These are phyloP conservation scores for Monilinia aucupariae DNA, from an alignment of 2,329 filamentous ascomycete genomes.

Conservation along the genomic window DNA sequence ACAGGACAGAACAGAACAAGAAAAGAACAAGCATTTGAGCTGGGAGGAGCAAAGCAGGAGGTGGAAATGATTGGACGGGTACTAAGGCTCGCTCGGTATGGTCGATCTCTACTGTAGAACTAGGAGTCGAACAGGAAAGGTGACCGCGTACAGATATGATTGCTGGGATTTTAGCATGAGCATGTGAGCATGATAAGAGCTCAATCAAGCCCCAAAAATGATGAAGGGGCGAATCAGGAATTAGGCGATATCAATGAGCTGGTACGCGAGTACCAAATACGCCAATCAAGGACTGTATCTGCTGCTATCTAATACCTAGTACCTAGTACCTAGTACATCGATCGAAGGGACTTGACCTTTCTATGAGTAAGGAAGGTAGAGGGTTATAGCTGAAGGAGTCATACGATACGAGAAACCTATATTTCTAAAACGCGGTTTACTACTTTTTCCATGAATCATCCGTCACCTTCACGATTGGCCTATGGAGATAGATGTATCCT, in stretches of 20 bases:
- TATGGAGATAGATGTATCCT: too few species aligned
- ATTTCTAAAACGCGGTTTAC: too few species aligned
- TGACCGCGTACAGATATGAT: neutral
- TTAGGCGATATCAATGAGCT: conserved; percentile 1
- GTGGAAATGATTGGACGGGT: neutral
- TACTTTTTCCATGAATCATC: too few species aligned
- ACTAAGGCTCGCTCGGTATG: neutral
- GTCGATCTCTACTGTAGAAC: neutral
- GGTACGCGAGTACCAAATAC: neutral
- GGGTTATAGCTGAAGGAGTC: neutral
- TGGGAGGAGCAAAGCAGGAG: too few species aligned
- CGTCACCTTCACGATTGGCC: neutral
- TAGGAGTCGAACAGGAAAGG: neutral
- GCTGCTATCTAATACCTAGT: too few species aligned
- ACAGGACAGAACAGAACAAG: too few species aligned
- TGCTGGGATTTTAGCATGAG: neutral
- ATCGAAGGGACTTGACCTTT: neutral
- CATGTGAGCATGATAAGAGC: neutral
- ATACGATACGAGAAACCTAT: neutral
- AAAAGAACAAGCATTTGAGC: neutral
- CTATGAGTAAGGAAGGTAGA: too few species aligned
- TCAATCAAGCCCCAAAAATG: neutral
- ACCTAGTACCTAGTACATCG: too few species aligned
- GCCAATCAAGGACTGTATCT: neutral
- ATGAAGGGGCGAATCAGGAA: neutral